Percentiles rank a stretch among this genome's conserved stretches.
phyloP scores from a whole-genome alignment of 345 rosid species.

The Erysimum cheiranthoides region DNA sequence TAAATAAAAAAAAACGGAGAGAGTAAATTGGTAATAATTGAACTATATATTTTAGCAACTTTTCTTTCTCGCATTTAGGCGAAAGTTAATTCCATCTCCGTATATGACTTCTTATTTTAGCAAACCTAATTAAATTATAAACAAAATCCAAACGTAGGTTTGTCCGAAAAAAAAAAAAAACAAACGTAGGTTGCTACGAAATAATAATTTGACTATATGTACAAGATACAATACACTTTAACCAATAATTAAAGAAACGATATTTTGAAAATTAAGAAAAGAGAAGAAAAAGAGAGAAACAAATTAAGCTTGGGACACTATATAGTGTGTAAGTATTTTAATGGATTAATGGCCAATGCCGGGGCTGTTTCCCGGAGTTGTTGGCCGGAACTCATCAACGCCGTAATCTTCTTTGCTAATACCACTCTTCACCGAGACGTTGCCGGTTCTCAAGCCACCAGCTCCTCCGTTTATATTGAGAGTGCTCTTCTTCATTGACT shows the following conservation, averaged over 20 bases:
- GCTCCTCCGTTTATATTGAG: neutral
- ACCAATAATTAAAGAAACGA: neutral
- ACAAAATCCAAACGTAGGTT: neutral
- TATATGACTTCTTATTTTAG: neutral
- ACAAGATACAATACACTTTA: conserved; percentile 19
- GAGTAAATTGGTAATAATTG: neutral
- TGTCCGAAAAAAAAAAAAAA: too few relatives aligned
- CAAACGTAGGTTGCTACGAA: neutral
- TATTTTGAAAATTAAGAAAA: neutral
- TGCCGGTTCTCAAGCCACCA: conserved; percentile 16
- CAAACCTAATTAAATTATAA: neutral
- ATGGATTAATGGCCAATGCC: conserved; percentile 41
- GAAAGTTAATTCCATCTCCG: neutral
- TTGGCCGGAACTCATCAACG: conserved; percentile 55
- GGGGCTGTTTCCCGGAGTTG: conserved; percentile 46
- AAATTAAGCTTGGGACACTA: conserved; percentile 9
- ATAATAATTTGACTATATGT: conserved; percentile 20
- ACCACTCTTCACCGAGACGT: conserved; percentile 13
- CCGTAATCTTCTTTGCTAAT: conserved; percentile 37
- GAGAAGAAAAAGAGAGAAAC: neutral
- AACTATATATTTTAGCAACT: neutral
- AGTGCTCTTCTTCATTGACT: conserved; percentile 29
- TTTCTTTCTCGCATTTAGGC: neutral
- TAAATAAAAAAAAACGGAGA: too few relatives aligned
- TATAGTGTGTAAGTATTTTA: neutral